Base-by-base conservation (phyloP, 2,329 filamentous ascomycete species). In the Curvularia lunata region DNA sequence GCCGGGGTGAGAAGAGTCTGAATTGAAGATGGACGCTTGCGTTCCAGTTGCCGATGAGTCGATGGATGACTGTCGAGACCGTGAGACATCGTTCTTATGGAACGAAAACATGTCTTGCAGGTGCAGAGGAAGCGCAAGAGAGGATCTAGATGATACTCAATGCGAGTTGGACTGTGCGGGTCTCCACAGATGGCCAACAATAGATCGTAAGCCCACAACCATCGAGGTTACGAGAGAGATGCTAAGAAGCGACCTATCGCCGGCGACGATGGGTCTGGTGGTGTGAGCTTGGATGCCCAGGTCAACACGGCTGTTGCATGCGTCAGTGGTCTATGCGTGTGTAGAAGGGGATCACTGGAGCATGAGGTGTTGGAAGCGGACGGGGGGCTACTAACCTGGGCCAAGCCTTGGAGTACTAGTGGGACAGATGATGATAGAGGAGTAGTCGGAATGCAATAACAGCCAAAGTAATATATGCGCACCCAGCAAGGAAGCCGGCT, bases 61-160 rank as follows among this genome's bases (percentile, higher is more conserved):
- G 58, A 72, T 57, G 28, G 73, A 76, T 37, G 73, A 73, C 54
- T 73, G 73, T 53, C 68, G 70, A 27, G 72, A 76, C 55, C 62
- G 68, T 34, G 69, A 64, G 7, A 63, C 59, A 54, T 71, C 72
- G 62, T 54, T 72, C 59, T 75, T 76, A 69, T 76, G 72, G 48
- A 74, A 76, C 28, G 68, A 59, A 61, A 77, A 76, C 75, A 77
- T 77, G 30, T 67, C 61, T 62, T 61, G 47, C 51, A 10, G 51
- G 54, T 56, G 57, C 62, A 42, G 49, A 52, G 45, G 58, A 54
- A 48, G 42, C 46, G 52, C 38, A 54, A 52, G 38, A 52, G 38
- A 60, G 40, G 48, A 56, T 47, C 27, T 52, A 53, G 60, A 27
- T 57, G 41, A 43, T 55, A 61, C 63, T 62, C 67, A 71, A 65